Evolutionary conservation across 1,284 basidiomycete genomes (phyloP), one percentile per base, ranked within the genome.

Genomic region (Leccinum griseonigrum): DNA sequence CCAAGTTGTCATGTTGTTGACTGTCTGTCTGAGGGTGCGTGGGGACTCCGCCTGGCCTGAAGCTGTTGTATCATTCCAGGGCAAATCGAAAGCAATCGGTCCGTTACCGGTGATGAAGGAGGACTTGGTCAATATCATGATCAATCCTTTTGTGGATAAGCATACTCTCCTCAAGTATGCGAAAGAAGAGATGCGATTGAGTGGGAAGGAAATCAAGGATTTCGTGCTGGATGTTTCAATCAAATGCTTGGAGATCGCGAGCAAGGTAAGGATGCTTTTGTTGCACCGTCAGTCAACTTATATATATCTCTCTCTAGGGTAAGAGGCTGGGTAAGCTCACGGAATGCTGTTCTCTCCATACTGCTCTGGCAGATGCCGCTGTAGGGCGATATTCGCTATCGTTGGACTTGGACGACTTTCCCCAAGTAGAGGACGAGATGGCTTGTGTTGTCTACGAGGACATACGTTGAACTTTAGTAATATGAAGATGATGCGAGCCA

Each of bases 81-180:
- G 66, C 50, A 78, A 77, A 66, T 75, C 89, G 54, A 83, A 87
- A 59, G 70, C 76, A 16, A 73, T 88, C 46, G 78, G 78, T 29
- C 71, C 90, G 31, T 75, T 76, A 2, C 87, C 86, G 14, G 61
- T 91, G 56, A 83, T 81, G 55, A 78, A 76, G 64, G 75, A 78
- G 57, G 90, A 91, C 71, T 76, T 87, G 46, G 77, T 82, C 61
- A 82, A 85, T 67, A 76, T 90, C 53, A 79, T 91, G 58, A 72
- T 84, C 58, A 90, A 84, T 71, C 87, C 88, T 32, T 90, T 90
- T 68, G 80, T 89, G 54, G 88, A 90, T 67, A 79, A 80, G 59
- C 83, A 80, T 70, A 63, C 71, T 36, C 74, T 79, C 36, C 70
- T 90, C n/a, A 82, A 82, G 57, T 91, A 84, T 64, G 85, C 84